A percentile compares a stretch with the other conserved stretches of the same genome.
These are phyloP conservation scores for Esteya vermicola DNA, from an alignment of 2,329 filamentous ascomycete species.

Conservation along the genomic window DNA sequence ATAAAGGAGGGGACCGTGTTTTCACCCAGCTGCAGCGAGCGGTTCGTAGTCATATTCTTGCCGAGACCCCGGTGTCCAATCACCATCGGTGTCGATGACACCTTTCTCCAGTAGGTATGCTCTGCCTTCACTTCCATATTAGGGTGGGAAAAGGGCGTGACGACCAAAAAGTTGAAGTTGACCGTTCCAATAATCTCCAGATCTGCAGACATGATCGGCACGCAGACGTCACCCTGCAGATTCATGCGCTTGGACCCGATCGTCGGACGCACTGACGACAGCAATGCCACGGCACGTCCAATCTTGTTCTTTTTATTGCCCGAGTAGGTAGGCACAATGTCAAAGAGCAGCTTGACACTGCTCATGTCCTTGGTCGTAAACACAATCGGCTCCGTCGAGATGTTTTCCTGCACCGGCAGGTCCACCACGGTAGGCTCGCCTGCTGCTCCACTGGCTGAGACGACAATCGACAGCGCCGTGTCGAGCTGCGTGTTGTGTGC, in stretches of 20 bases:
- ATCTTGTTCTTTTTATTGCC: constrained; percentile 80
- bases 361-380: constrained; percentile 67
- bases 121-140: constrained; percentile 85
- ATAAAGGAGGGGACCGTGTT: constrained; percentile 96
- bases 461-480: constrained; percentile 80
- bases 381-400: constrained; percentile 82
- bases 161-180: constrained; percentile 92
- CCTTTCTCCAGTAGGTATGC: constrained; percentile 92
- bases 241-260: constrained; percentile 81
- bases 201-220: constrained; percentile 75
- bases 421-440: constrained; percentile 86
- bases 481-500: constrained; percentile 90
- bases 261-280: constrained; percentile 72
- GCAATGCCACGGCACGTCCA: constrained; percentile 73
- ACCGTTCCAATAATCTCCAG: constrained; percentile 87
- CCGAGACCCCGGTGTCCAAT: constrained; percentile 63
- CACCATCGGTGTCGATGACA: constrained; percentile 67
- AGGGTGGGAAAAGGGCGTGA: constrained; percentile 86
- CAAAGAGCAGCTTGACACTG: constrained; percentile 82
- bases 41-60: constrained; percentile 75
- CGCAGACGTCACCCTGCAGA: constrained; percentile 79
- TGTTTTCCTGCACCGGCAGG: constrained; percentile 83
- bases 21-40: constrained; percentile 85
- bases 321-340: constrained; percentile 90
- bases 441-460: constrained; percentile 70